Conservation (phyloP, 148 eudicot species). For the Suaeda aralocaspica region DNA sequence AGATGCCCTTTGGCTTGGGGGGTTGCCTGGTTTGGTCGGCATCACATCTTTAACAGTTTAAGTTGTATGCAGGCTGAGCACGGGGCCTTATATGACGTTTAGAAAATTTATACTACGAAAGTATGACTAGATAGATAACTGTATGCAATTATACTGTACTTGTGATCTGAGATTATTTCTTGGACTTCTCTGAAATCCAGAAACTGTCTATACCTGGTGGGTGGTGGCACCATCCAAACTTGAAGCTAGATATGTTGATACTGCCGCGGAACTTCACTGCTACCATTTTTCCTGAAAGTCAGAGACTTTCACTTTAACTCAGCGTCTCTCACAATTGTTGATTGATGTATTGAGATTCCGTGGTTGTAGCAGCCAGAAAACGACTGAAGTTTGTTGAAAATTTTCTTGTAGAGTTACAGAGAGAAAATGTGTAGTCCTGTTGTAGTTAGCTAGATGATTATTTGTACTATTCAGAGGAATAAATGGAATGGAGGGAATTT, state of each 20-base stretch:
- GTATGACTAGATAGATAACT: background rate
- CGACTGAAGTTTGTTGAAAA: background rate
- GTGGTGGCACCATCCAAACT: background rate
- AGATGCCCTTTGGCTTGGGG: no score
- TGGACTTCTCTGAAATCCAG: background rate
- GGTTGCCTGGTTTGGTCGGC: no score
- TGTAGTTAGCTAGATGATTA: slow-evolving; percentile 20
- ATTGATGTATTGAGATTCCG: background rate
- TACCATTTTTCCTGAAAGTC: background rate
- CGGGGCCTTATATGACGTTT: background rate
- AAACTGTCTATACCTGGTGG: slow-evolving; percentile 10
- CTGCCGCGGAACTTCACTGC: background rate
- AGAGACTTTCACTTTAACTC: background rate
- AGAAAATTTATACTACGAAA: background rate
- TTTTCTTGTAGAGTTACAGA: slow-evolving; percentile 7
- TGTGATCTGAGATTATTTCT: background rate
- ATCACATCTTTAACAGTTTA: background rate
- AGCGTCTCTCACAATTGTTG: background rate
- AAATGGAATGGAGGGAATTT: slow-evolving; percentile 13
- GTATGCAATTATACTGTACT: no score
- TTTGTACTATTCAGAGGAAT: slow-evolving; percentile 25
- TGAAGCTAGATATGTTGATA: background rate
- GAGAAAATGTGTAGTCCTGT: slow-evolving; percentile 7
- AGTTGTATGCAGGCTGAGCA: background rate
- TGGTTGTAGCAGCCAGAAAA: slow-evolving; percentile 3